A percentile compares a stretch with the other conserved stretches of the same genome.
These are phyloP conservation scores for Sequoia sempervirens DNA, from an alignment of 75 land plant species.

Conservation along the genomic window DNA sequence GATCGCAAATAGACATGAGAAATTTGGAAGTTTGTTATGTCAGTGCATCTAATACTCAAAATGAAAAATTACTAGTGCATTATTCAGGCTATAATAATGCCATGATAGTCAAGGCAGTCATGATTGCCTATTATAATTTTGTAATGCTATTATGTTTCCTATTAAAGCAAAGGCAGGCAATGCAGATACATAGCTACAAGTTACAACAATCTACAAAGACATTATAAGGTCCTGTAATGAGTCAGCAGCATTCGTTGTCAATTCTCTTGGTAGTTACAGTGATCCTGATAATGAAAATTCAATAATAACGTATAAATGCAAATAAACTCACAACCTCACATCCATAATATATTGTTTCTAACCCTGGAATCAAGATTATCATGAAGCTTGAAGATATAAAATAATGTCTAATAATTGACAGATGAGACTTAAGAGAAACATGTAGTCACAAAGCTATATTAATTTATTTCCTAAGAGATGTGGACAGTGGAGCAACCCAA, in stretches of 20 bases:
- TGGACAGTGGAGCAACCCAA: background rate
- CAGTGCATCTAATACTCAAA: constrained; percentile 17
- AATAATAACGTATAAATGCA: background rate
- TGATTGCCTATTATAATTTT: background rate
- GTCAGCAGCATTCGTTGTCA: background rate
- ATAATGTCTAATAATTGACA: background rate
- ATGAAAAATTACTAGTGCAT: constrained; percentile 8
- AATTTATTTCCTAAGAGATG: background rate
- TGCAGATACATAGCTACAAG: background rate
- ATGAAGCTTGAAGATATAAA: background rate
- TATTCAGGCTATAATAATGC: background rate
- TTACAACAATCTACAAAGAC: background rate
- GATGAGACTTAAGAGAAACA: background rate
- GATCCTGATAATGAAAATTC: background rate
- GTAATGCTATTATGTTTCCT: background rate
- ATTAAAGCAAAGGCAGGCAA: background rate
- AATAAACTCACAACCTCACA: background rate
- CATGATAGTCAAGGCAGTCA: background rate
- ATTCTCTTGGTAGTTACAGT: background rate
- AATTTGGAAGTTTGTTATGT: background rate
- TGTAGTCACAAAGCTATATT: background rate
- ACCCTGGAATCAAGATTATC: background rate
- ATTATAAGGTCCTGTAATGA: background rate
- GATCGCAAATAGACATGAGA: background rate
- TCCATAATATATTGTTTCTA: background rate